Percentiles rank a stretch among this genome's conserved stretches.
Evolutionary conservation across 176 grass and related monocot genomes (phyloP).

Genomic region (Bolboschoenus planiculmis): DNA sequence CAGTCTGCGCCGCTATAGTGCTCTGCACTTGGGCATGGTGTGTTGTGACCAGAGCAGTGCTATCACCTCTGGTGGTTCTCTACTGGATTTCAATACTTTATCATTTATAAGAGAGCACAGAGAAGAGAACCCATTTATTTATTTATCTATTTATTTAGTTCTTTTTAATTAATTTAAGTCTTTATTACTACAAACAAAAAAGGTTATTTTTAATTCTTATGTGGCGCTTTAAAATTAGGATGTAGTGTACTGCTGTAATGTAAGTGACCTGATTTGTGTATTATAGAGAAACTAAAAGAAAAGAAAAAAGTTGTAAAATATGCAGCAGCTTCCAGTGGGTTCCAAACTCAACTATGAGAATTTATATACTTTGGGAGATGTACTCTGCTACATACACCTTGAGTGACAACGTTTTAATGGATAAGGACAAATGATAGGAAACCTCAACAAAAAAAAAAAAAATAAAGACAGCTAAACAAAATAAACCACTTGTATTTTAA

Average conservation of each 20-base stretch:
- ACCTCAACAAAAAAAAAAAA: not conserved
- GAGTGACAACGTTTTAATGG: not conserved
- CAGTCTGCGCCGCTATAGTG: slow-evolving; percentile 22
- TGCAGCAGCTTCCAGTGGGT: not conserved
- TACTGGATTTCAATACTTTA: not conserved
- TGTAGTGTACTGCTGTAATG: too few relatives aligned
- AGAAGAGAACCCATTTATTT: not conserved
- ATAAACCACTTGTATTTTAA: not conserved
- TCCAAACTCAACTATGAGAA: not conserved
- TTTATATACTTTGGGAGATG: not conserved
- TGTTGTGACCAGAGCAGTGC: slow-evolving; percentile 8
- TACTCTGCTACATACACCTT: not conserved
- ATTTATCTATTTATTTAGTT: too few relatives aligned
- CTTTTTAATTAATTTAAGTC: too few relatives aligned
- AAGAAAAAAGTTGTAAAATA: not conserved
- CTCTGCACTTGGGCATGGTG: not conserved
- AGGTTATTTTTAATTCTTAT: not conserved
- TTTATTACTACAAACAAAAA: too few relatives aligned
- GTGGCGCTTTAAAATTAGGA: not conserved
- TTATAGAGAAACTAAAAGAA: not conserved
- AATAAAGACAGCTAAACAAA: not conserved
- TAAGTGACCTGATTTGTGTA: not conserved
- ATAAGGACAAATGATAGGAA: not conserved
- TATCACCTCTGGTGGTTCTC: not conserved
- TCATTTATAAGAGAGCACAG: not conserved